phyloP scores from a whole-genome alignment of 140 eudicot genomes.

The Stevia rebaudiana region DNA sequence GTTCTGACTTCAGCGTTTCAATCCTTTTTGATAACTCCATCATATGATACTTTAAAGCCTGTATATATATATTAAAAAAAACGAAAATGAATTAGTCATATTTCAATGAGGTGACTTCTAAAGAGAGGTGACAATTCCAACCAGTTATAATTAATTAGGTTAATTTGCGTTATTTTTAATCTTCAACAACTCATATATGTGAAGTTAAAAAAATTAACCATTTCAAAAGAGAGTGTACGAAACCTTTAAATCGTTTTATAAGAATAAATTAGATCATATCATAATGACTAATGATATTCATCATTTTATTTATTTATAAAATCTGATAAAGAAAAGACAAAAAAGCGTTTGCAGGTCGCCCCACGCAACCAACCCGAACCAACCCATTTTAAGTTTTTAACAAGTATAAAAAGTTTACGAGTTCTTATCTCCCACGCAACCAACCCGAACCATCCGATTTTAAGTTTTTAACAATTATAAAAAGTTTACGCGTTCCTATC shows the following conservation, averaged over 20 bases:
- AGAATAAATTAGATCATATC: too few species aligned
- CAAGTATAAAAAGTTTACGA: too few species aligned
- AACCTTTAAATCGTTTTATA: neutral
- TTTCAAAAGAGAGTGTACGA: neutral
- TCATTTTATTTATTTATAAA: neutral
- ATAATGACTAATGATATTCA: neutral
- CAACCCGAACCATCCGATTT: too few species aligned
- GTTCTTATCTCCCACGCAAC: too few species aligned
- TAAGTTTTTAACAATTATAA: too few species aligned
- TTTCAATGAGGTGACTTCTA: neutral
- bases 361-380: neutral
- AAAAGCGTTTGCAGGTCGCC: neutral
- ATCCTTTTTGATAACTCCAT: slow-evolving; percentile 50
- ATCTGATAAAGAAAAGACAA: neutral
- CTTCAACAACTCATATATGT: neutral
- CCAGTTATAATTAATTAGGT: neutral
- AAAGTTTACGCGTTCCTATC: too few species aligned
- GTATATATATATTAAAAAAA: slow-evolving; percentile 15
- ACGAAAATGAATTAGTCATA: neutral
- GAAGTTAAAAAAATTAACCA: too few species aligned
- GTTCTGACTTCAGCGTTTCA: slow-evolving; percentile 62
- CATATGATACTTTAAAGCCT: slow-evolving; percentile 84
- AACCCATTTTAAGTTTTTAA: neutral
- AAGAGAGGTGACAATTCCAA: neutral
- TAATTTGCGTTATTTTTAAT: neutral